These are phyloP conservation scores for Cyclanthera cordifolia DNA, from an alignment of 306 rosid species.

Conservation along the genomic window DNA sequence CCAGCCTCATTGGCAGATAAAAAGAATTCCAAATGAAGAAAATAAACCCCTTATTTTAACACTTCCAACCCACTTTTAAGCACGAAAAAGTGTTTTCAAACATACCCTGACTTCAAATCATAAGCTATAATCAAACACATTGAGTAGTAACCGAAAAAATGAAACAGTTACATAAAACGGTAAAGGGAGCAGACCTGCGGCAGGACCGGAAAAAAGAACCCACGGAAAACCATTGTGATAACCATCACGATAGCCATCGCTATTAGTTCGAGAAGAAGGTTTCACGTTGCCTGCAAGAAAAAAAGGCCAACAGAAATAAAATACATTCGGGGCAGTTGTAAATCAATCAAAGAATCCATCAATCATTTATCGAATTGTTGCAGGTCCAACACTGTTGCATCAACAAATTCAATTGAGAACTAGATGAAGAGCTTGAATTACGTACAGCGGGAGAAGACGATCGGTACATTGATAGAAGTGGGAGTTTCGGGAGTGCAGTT, in stretches of 20 bases:
- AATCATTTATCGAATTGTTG: not conserved
- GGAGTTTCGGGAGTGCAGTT: not conserved
- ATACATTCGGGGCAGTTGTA: not conserved
- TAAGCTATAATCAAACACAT: not conserved
- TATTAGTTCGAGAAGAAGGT: not conserved
- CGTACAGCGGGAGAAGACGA: conserved; percentile 6
- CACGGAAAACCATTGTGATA: not conserved
- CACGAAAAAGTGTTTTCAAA: too few species aligned
- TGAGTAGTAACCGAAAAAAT: not conserved
- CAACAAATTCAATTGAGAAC: not conserved
- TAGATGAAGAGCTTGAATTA: not conserved
- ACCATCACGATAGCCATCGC: not conserved
- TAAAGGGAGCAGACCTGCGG: conserved; percentile 34
- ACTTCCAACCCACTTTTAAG: too few species aligned
- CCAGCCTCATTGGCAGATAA: too few species aligned
- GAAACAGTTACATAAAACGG: not conserved
- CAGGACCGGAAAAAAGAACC: conserved; percentile 35
- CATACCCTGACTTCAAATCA: not conserved
- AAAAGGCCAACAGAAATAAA: not conserved
- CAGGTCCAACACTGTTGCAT: not conserved
- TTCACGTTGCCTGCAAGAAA: conserved; percentile 7
- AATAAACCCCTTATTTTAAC: too few species aligned
- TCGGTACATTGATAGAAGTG: not conserved
- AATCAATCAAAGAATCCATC: not conserved
- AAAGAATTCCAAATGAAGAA: too few species aligned